Evolutionary conservation across 345 rosid genomes (phyloP).

Genomic region (sweet orange (Citrus sinensis)): DVS_A1.0 CM039166.1:11853501-11854000

Average conservation of each 20-base stretch:
- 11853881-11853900: constrained; percentile 96
- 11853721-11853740: constrained; percentile 24
- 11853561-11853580: constrained; percentile 17
- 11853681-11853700: constrained; percentile 11
- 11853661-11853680: constrained; percentile 10
- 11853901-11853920: constrained; percentile 93
- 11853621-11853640: constrained; percentile 9
- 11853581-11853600: constrained; percentile 16
- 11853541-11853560: constrained; percentile 5
- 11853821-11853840: constrained; percentile 39
- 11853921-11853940: constrained; percentile 86
- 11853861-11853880: constrained; percentile 29
- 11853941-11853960: constrained; percentile 45
- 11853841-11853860: constrained; percentile 33
- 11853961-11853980: not conserved
- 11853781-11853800: not conserved
- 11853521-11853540: not conserved
- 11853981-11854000: not conserved
- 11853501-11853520: not conserved
- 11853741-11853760: constrained; percentile 25
- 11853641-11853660: constrained; percentile 17
- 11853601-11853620: constrained; percentile 10
- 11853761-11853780: constrained; percentile 14
- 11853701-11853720: constrained; percentile 18
- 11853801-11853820: constrained; percentile 10